Evolutionary conservation across 345 rosid species (phyloP).

Genomic region (Viola odorata): DNA sequence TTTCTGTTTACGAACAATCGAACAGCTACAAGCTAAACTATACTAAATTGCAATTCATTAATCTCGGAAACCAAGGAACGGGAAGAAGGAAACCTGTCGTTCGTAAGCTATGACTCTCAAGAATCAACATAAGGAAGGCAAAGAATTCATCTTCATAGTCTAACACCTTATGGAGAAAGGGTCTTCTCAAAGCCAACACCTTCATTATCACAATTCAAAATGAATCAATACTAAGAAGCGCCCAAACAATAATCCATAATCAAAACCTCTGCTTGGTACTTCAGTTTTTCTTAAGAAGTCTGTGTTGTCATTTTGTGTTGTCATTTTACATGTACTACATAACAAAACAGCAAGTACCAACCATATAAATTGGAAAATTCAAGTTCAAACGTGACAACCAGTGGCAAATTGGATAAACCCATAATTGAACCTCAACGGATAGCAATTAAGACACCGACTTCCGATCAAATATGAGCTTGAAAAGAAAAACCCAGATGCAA

Average conservation of each 20-base stretch:
- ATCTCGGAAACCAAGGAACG: not conserved
- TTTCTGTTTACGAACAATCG: too few relatives aligned
- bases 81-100: constrained; percentile 54
- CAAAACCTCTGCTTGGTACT: too few relatives aligned
- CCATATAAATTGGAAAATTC: not conserved
- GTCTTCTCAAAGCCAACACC: constrained; percentile 93
- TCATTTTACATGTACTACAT: not conserved
- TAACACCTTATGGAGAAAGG: constrained; percentile 76
- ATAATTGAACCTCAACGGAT: too few relatives aligned
- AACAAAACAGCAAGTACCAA: not conserved
- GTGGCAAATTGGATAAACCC: too few relatives aligned
- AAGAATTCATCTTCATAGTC: constrained; percentile 96
- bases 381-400: not conserved
- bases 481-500: constrained; percentile 12
- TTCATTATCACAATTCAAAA: constrained; percentile 26
- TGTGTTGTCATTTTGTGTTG: too few relatives aligned
- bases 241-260: not conserved
- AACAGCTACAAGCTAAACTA: too few relatives aligned
- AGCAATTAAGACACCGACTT: too few relatives aligned
- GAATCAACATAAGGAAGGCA: constrained; percentile 78
- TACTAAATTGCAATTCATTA: not conserved
- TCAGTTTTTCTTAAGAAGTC: too few relatives aligned
- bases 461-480: too few relatives aligned
- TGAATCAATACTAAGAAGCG: not conserved
- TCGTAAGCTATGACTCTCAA: constrained; percentile 89